Evolutionary conservation across 495 filamentous ascomycete species (phyloP), one percentile per base, ranked within the genome.

Genomic region (Aspergillus egyptiacus): DNA sequence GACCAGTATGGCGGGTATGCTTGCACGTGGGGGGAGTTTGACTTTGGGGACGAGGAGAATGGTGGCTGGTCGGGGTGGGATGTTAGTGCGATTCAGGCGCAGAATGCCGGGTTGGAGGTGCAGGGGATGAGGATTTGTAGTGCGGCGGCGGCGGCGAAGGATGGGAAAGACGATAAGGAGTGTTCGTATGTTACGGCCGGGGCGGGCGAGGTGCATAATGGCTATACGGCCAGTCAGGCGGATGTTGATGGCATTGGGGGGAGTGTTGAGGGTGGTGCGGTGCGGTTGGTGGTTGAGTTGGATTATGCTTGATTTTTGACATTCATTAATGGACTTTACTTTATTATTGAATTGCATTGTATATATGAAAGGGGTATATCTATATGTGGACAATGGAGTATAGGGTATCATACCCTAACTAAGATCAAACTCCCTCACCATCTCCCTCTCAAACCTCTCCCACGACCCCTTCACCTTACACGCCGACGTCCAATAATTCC

Each of bases 401-500:
- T n/a, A n/a, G n/a, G n/a, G n/a, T n/a, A n/a, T n/a, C n/a, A n/a
- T n/a, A n/a, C n/a, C n/a, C n/a, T n/a, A n/a, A n/a, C n/a, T n/a
- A n/a, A n/a, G n/a, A n/a, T 57, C 57, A 32, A 55, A 54, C 9
- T 47, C 49, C 38, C 50, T 40, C 48, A n/a, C 48, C 43, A 63
- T 15, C 48, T 61, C 50, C 32, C 52, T 46, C 48, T 56, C 53
- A 37, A 64, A 54, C 25, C 50, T 54, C 19, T 46, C 56, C 61
- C 61, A 64, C 41, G 51, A 48, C 9, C 61, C 58, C 47, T 53
- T 56, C 0, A 58, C 50, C 46, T 57, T 59, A 38, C 37, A 58
- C 24, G 53, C 56, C 2, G 51, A 56, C 6, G 69, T 47, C 75
- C 71, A 75, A 37, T 74, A 78, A 53, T 76, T 76, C 1, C 71